Evolutionary conservation across 352 stramenopile genomes (phyloP).

Genomic region (Globisporangium radiosum): DNA sequence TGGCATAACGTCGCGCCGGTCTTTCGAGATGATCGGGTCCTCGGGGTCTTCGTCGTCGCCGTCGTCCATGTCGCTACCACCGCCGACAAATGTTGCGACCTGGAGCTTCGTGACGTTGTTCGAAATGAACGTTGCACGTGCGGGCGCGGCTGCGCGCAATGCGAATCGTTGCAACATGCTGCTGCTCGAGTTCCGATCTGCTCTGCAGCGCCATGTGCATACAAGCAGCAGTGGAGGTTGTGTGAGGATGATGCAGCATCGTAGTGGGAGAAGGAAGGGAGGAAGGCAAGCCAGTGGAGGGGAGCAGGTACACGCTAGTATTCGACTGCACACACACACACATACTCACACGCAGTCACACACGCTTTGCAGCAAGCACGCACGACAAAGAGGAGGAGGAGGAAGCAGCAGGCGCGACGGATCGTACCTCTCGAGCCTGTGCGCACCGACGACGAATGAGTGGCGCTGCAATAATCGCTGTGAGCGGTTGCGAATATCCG

Average conservation of each 20-base stretch:
- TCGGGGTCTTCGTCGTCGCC: slow-evolving; percentile 61
- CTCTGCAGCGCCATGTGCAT: not conserved
- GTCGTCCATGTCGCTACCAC: slow-evolving; percentile 39
- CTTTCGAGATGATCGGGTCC: slow-evolving; percentile 70
- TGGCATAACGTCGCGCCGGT: slow-evolving; percentile 43
- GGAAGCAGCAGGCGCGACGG: not conserved
- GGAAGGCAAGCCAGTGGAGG: no score
- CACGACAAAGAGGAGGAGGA: not conserved
- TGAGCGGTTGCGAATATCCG: no score
- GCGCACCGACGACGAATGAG: not conserved
- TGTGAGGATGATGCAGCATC: not conserved
- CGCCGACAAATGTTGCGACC: slow-evolving; percentile 32
- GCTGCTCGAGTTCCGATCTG: not conserved
- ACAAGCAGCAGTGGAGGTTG: not conserved
- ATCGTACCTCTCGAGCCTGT: not conserved
- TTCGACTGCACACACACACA: not conserved
- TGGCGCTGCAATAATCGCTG: not conserved
- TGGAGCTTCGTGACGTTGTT: slow-evolving; percentile 23
- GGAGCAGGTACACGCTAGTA: no score
- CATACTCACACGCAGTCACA: not conserved
- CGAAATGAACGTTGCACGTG: slow-evolving; percentile 13
- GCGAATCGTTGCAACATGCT: slow-evolving; percentile 64
- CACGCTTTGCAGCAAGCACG: not conserved
- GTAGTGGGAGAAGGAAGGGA: not conserved
- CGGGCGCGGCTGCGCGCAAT: slow-evolving; percentile 25